Conservation (phyloP, 169 alveolate species). For the Cryptosporidium parvum region DNA sequence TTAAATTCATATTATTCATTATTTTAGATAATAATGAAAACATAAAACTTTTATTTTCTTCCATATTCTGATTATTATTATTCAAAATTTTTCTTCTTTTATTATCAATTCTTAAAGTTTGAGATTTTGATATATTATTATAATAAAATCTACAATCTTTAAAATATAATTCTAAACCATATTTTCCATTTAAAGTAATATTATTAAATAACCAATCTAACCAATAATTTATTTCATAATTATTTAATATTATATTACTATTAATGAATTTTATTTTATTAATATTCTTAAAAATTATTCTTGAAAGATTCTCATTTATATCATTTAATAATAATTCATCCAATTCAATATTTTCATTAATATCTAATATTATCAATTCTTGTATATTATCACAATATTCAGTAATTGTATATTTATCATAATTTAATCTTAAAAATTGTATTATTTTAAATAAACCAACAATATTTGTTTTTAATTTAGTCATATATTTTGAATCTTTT, state of each 20-base stretch:
- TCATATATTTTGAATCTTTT: background rate
- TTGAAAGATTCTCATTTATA: background rate
- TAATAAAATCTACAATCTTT: conserved; percentile 30
- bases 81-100: background rate
- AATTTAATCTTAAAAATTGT: background rate
- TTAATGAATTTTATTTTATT: conserved; percentile 21
- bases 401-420: background rate
- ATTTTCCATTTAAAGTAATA: background rate
- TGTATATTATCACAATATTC: background rate
- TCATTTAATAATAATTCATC: background rate
- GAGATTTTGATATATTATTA: background rate
- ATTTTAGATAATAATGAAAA: background rate
- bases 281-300: background rate
- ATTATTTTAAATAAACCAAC: background rate
- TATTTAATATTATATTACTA: background rate
- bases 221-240: background rate
- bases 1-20: background rate
- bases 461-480: background rate
- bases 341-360: background rate
- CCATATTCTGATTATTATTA: background rate
- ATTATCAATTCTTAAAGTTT: background rate
- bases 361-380: conserved; percentile 9
- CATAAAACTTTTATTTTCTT: background rate
- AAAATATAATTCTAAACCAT: conserved; percentile 1
- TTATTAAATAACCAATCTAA: conserved; percentile 22